Conservation (phyloP, 331 rosid genomes). For the Ulmus americana region DNA sequence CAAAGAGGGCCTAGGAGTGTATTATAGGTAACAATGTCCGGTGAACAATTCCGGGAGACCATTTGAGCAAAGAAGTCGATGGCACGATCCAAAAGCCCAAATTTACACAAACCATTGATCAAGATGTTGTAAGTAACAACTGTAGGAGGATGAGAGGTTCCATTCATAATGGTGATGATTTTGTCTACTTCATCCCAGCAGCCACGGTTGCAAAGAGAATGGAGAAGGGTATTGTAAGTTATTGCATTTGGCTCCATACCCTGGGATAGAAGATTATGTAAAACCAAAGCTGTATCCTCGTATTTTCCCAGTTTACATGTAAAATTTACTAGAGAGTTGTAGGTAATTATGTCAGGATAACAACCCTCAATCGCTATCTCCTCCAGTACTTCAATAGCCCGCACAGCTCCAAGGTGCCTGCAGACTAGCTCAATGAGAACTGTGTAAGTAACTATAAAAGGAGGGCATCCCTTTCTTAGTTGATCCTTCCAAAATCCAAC, state of each 20-base stretch:
- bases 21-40: constrained; percentile 80
- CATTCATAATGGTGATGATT: constrained; percentile 59
- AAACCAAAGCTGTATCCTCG: constrained; percentile 50
- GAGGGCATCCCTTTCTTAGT: constrained; percentile 74
- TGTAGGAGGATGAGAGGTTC: constrained; percentile 47
- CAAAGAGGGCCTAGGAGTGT: constrained; percentile 67
- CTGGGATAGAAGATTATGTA: constrained; percentile 45
- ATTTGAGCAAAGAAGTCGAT: constrained; percentile 49
- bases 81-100: constrained; percentile 63
- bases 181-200: constrained; percentile 67
- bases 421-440: constrained; percentile 67
- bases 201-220: constrained; percentile 57
- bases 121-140: constrained; percentile 65
- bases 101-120: constrained; percentile 68
- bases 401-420: constrained; percentile 50
- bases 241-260: constrained; percentile 58
- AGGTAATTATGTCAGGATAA: constrained; percentile 63
- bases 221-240: constrained; percentile 77
- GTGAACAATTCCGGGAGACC: constrained; percentile 56
- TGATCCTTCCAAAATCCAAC: constrained; percentile 78
- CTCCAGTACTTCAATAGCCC: constrained; percentile 70
- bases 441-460: constrained; percentile 66
- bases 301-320: constrained; percentile 63
- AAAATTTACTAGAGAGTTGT: constrained; percentile 63
- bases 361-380: constrained; percentile 78